phyloP scores from a whole-genome alignment of 2,329 filamentous ascomycete genomes.

The Fusarium cicatricum region DNA sequence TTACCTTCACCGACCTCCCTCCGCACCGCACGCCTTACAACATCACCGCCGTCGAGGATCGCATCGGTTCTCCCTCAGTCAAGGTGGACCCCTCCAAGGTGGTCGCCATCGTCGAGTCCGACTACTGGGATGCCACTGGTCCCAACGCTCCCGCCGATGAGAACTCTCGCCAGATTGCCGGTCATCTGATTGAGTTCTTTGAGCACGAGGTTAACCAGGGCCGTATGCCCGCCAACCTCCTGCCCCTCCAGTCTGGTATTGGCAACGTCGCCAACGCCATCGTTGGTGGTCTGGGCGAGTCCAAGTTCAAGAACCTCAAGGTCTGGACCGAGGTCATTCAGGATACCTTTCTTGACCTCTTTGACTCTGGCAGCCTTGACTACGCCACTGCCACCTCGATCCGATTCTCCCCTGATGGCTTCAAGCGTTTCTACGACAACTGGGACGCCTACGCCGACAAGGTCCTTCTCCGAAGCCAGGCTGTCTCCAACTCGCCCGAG shows the following conservation, averaged over 20 bases:
- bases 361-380: conserved; percentile 86
- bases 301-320: conserved; percentile 86
- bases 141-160: conserved; percentile 82
- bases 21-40: conserved; percentile 85
- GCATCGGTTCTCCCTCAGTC: conserved; percentile 84
- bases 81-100: conserved; percentile 86
- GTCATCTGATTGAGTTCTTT: conserved; percentile 81
- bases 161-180: conserved; percentile 74
- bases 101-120: conserved; percentile 83
- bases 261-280: conserved; percentile 95
- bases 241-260: conserved; percentile 87
- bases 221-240: conserved; percentile 77
- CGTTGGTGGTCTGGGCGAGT: conserved; percentile 80
- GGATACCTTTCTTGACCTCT: conserved; percentile 91
- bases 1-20: conserved; percentile 86
- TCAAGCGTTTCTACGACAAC: conserved; percentile 88
- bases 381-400: conserved; percentile 91
- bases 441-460: conserved; percentile 84
- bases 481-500: conserved; percentile 88
- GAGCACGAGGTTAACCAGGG: conserved; percentile 85
- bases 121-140: conserved; percentile 79
- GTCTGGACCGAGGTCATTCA: conserved; percentile 96
- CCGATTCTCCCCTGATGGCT: conserved; percentile 89
- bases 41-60: conserved; percentile 84
- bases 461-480: conserved; percentile 85